These are phyloP conservation scores for Colletotrichum costaricense DNA, from an alignment of 2,329 filamentous ascomycete genomes.

Conservation along the genomic window DNA sequence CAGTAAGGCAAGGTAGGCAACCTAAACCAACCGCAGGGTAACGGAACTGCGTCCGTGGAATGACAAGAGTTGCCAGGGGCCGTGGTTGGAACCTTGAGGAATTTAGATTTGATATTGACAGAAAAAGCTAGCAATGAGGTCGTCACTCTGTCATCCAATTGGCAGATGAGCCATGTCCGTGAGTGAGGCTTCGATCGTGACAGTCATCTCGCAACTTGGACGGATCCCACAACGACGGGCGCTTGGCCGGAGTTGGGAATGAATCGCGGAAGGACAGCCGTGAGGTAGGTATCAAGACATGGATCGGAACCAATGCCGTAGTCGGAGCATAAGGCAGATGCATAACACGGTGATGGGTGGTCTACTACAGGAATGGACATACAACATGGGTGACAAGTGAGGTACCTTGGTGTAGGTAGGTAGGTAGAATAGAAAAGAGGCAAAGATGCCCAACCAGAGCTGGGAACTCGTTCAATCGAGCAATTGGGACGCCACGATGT, in stretches of 20 bases:
- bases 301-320: not conserved
- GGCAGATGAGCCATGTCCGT: not conserved
- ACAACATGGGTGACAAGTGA: not conserved
- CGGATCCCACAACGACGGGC: not conserved
- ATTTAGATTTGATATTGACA: not conserved
- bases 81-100: not conserved
- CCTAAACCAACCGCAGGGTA: not conserved
- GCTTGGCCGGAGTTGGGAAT: not conserved
- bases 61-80: not conserved
- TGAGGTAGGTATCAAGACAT: not conserved
- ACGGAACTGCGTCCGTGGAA: not conserved
- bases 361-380: too few species aligned
- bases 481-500: not conserved
- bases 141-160: not conserved
- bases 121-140: not conserved
- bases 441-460: not conserved
- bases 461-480: not conserved
- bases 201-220: slow-evolving; percentile 3
- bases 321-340: not conserved
- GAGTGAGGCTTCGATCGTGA: not conserved
- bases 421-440: too few species aligned
- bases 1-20: not conserved
- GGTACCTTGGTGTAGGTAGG: not conserved
- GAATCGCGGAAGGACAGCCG: not conserved
- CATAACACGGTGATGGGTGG: too few species aligned